Evolutionary conservation across 2,329 filamentous ascomycete species (phyloP).

Genomic region (Penicillium psychrosexuale): DNA sequence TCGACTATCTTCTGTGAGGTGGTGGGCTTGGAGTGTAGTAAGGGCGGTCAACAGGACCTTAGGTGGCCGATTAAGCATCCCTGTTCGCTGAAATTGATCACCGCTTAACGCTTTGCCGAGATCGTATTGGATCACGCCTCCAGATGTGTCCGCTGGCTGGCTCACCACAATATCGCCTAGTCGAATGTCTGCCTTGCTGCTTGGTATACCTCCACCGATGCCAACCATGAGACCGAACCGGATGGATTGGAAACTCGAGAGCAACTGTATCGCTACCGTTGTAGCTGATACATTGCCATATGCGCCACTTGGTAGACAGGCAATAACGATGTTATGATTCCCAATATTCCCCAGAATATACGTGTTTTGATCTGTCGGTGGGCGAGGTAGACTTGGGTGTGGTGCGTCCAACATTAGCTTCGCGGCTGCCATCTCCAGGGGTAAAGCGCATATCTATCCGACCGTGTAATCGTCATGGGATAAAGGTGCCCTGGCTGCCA

Average conservation of each 20-base stretch:
- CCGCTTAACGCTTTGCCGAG: conserved; percentile 6
- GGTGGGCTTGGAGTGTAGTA: neutral
- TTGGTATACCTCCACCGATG: conserved; percentile 20
- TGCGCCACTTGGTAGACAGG: conserved; percentile 11
- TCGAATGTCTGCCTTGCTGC: conserved; percentile 10
- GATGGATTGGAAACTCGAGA: conserved; percentile 19
- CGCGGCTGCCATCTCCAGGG: conserved; percentile 23
- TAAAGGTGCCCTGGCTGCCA: neutral
- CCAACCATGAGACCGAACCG: conserved; percentile 21
- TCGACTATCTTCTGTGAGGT: neutral
- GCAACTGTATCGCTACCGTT: conserved; percentile 14
- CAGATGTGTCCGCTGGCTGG: neutral
- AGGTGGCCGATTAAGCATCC: conserved; percentile 1
- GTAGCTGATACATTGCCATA: conserved; percentile 15
- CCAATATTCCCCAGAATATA: conserved; percentile 22
- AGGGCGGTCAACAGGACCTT: neutral
- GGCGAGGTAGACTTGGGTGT: conserved; percentile 10
- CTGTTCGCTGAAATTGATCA: conserved; percentile 1
- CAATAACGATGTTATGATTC: conserved; percentile 23
- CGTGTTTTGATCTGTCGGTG: conserved; percentile 13
- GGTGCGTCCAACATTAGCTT: conserved; percentile 19
- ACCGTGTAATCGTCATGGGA: conserved; percentile 18
- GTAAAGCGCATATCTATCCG: conserved; percentile 21
- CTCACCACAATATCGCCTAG: conserved; percentile 22
- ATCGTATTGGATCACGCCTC: conserved; percentile 18